Percentiles rank a stretch among this genome's conserved stretches.
Conservation (phyloP, 495 filamentous ascomycete genomes). For the Penicillium tannophilum region DNA sequence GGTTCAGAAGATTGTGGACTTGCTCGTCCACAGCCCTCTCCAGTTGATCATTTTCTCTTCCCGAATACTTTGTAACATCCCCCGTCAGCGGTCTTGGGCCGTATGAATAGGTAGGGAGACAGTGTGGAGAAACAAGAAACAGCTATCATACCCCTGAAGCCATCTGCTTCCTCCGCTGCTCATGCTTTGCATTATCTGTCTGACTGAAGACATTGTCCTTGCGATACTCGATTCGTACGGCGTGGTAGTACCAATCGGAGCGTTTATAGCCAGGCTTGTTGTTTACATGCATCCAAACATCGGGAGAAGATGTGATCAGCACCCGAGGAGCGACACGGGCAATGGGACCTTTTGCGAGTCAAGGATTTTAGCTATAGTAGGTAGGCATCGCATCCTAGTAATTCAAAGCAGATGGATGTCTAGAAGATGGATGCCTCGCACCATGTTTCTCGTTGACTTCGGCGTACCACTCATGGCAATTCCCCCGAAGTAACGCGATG, state of each 20-base stretch:
- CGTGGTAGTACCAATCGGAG: conserved; percentile 31
- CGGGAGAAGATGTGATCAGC: conserved; percentile 31
- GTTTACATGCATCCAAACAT: conserved; percentile 30
- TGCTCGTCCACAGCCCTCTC: conserved; percentile 35
- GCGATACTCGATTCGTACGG: conserved; percentile 23
- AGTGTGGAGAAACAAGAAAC: too few relatives aligned
- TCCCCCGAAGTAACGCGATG: conserved; percentile 27
- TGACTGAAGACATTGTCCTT: conserved; percentile 30
- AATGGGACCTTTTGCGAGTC: conserved; percentile 26
- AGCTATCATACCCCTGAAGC: conserved; percentile 23
- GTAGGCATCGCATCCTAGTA: neutral
- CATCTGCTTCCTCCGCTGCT: conserved; percentile 29
- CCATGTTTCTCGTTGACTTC: conserved; percentile 36
- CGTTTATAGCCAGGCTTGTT: conserved; percentile 29
- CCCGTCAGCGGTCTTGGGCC: neutral
- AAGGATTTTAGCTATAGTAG: neutral
- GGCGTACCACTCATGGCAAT: conserved; percentile 33
- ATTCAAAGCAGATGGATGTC: conserved; percentile 7
- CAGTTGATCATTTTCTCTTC: conserved; percentile 41
- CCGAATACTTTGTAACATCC: conserved; percentile 35
- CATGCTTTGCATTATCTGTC: conserved; percentile 28
- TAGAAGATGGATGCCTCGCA: conserved; percentile 13
- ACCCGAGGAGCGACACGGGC: conserved; percentile 26
- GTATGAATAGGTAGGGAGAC: neutral
- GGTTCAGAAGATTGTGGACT: conserved; percentile 29